Conservation (phyloP, 73 alveolate species). For the Uronychia setigera region DNA sequence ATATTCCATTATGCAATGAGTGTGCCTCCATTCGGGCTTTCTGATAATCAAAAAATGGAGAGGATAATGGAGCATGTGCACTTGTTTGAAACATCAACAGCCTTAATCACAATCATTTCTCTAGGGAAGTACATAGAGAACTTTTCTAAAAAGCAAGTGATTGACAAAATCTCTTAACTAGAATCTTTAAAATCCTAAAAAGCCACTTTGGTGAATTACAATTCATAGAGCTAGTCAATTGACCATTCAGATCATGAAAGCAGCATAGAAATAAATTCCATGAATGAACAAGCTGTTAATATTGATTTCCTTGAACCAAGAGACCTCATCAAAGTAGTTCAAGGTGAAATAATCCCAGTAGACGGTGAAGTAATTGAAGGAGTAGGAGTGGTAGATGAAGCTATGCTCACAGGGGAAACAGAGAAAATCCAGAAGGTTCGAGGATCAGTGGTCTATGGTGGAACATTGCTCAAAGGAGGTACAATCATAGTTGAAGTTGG, state of each 20-base stretch:
- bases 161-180: conserved; percentile 68
- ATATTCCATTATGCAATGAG: neutral
- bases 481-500: conserved; percentile 65
- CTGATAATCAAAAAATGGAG: neutral
- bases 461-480: conserved; percentile 67
- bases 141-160: conserved; percentile 69
- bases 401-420: conserved; percentile 92
- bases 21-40: neutral
- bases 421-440: conserved; percentile 53
- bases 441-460: conserved; percentile 75
- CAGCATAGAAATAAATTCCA: conserved; percentile 31
- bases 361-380: conserved; percentile 89
- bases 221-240: no score
- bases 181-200: conserved; percentile 59
- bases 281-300: neutral
- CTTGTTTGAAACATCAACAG: conserved; percentile 84
- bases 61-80: conserved; percentile 62
- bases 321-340: conserved; percentile 19
- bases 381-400: conserved; percentile 75
- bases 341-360: conserved; percentile 67
- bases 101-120: conserved; percentile 68
- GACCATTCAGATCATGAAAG: no score
- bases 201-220: conserved; percentile 54
- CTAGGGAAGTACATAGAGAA: conserved; percentile 88
- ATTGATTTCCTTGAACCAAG: neutral